These are phyloP conservation scores for Asterella californica DNA, from an alignment of 225 moss, liverwort and hornwort species.

Conservation along the genomic window DNA sequence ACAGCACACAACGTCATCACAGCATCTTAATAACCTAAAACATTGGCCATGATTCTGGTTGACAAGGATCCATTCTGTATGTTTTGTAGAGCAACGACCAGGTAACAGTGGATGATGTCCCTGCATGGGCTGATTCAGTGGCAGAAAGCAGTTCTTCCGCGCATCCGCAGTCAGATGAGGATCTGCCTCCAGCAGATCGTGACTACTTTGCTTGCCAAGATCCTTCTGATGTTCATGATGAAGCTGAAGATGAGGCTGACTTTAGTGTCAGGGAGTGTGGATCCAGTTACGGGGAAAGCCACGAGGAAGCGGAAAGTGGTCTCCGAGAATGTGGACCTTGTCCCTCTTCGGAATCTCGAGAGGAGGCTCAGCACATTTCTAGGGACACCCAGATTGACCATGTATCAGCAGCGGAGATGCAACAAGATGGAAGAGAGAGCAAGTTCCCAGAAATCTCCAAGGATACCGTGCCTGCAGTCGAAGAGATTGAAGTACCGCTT, in stretches of 20 bases:
- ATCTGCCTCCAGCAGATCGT: not conserved
- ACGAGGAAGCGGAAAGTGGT: constrained; percentile 1
- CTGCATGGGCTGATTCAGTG: not conserved
- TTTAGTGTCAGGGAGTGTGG: not conserved
- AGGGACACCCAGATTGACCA: not conserved
- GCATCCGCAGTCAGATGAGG: not conserved
- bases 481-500: not conserved
- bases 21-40: not conserved
- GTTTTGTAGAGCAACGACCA: constrained; percentile 5
- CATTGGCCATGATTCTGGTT: not conserved
- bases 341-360: not conserved
- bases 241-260: not conserved
- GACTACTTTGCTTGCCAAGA: not conserved
- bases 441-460: not conserved
- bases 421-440: not conserved
- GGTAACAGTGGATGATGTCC: not conserved
- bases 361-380: not conserved
- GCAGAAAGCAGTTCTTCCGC: not conserved
- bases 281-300: not conserved
- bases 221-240: not conserved
- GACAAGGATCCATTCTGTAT: not conserved
- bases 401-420: not conserved
- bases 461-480: not conserved
- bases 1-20: not conserved
- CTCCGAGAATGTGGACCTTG: not conserved